Evolutionary conservation across 1,284 basidiomycete genomes (phyloP), one percentile per base, ranked within the genome.

Genomic region (Ceratobasidium sp.): DNA sequence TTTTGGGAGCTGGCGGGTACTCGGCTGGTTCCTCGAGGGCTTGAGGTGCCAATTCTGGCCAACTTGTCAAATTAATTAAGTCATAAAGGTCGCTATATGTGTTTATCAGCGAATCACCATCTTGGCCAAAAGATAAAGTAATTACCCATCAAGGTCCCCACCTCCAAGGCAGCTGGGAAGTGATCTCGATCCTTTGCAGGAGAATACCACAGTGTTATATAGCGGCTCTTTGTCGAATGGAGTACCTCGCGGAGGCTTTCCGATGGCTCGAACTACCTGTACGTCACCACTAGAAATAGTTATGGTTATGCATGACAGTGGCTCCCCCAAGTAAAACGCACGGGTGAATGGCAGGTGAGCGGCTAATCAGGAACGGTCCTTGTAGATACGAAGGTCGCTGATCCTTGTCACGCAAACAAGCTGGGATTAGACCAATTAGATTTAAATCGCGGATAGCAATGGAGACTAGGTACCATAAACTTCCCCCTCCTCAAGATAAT

Each of bases 131-230:
- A n/a, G 47, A n/a, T 35, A 52, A 58, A 29, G 52, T 13, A 68
- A 79, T 60, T 76, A 90, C 88, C 88, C 89, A 72, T 92, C 90
- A 43, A 92, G 79, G 78, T 92, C 89, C 0, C 90, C 90, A 42
- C 90, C 90, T 20, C 84, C 87, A 22, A 92, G 80, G 73, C 83
- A 86, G 6, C 88, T 89, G 17, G 90, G 83, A 56, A 91, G 75
- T 0, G 90, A 87, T 56, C 88, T 83, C 1, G 74, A 71, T 2
- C 89, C 89, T 62, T 79, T 77, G n/a, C 85, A 86, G 0, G 91
- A 84, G 64, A 93, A 83, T 2, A 92, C 90, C 1, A 92, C 87
- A 8, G 87, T 86, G 73, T 92, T 92, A 74, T 83, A 86, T 71
- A 91, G 65, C 15, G 68, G 62, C 22, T 73, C 70, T 15, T 67